Conservation (phyloP, 164 flowering plant species). For the Litsea cubeba region DNA sequence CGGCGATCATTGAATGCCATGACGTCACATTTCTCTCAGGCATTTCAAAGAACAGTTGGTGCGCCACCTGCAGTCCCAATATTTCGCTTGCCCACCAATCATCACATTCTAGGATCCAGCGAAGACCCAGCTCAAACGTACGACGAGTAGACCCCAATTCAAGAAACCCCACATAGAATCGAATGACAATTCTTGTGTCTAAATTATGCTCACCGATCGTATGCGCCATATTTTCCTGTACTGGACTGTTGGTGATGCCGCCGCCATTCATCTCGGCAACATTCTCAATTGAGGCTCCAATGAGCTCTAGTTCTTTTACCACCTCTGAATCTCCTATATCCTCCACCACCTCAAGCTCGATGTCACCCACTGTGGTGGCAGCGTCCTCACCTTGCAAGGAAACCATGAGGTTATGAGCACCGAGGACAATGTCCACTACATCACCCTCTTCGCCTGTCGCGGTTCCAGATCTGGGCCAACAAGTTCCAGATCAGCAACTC, state of each 20-base stretch:
- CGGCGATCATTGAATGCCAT: conserved; percentile 35
- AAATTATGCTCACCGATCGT: too few relatives aligned
- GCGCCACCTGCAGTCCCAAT: conserved; percentile 8
- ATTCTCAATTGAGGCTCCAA: conserved; percentile 88
- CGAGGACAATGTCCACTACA: conserved; percentile 71
- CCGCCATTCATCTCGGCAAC: conserved; percentile 85
- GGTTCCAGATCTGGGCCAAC: conserved; percentile 58
- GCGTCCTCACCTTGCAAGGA: conserved; percentile 68
- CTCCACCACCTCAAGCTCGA: conserved; percentile 71
- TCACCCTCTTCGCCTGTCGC: conserved; percentile 35
- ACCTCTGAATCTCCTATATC: background rate
- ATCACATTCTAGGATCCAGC: too few relatives aligned
- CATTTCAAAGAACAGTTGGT: conserved; percentile 33
- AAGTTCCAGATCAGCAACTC: conserved; percentile 31
- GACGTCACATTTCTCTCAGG: conserved; percentile 27
- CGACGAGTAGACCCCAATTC: too few relatives aligned
- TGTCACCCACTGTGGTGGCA: conserved; percentile 22
- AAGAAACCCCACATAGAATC: too few relatives aligned
- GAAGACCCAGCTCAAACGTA: too few relatives aligned
- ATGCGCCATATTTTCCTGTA: conserved; percentile 12
- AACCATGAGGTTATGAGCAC: conserved; percentile 94
- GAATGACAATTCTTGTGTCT: too few relatives aligned
- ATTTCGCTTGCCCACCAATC: too few relatives aligned
- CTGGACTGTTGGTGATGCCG: conserved; percentile 70
- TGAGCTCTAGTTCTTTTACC: conserved; percentile 44